Evolutionary conservation across 2,329 filamentous ascomycete species (phyloP).

Genomic region (Ceratocystis albifundus): DNA sequence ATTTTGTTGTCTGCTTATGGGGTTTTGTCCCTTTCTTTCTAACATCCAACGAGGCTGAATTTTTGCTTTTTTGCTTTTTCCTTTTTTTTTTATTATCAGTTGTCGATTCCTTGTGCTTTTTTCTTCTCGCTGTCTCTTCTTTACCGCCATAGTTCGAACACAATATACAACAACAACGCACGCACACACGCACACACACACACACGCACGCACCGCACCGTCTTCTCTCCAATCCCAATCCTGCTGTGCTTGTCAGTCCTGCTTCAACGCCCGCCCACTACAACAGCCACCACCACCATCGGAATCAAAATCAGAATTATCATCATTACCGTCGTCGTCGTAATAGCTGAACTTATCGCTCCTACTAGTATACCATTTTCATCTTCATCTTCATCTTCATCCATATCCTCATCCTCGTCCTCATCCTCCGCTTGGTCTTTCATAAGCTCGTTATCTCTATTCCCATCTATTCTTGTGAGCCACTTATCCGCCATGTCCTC

Average conservation of each 20-base stretch:
- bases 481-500: constrained; percentile 24
- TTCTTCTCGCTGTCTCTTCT: not conserved
- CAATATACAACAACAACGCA: not conserved
- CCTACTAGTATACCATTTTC: too few species aligned
- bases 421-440: not conserved
- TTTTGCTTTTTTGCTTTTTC: not conserved
- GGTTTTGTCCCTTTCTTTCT: not conserved
- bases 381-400: too few species aligned
- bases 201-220: not conserved
- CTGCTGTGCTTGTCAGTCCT: too few species aligned
- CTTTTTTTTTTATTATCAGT: not conserved
- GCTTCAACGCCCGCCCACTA: too few species aligned
- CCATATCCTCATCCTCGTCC: not conserved
- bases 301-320: too few species aligned
- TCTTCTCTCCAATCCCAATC: too few species aligned
- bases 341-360: too few species aligned
- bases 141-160: not conserved
- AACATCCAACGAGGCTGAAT: not conserved
- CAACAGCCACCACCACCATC: too few species aligned
- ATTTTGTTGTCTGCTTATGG: too few species aligned
- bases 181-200: not conserved
- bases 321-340: too few species aligned
- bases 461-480: not conserved
- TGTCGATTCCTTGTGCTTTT: not conserved
- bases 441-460: not conserved